phyloP scores from a whole-genome alignment of 805 yeast genomes.

The Lachancea mirantina region DNA sequence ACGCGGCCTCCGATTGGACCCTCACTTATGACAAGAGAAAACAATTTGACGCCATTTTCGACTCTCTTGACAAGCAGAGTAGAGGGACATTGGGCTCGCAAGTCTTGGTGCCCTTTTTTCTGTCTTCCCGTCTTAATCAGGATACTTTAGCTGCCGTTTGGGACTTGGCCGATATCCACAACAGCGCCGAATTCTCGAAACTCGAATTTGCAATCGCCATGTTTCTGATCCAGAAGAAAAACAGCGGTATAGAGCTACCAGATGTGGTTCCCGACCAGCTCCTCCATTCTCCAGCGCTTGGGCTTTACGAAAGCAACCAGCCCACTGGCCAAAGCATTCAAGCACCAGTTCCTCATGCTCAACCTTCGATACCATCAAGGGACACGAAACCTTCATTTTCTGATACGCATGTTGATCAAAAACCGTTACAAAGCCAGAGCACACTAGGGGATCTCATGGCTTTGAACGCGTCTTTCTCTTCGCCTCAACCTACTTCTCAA shows the following conservation, averaged over 20 bases:
- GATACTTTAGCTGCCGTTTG: slow-evolving; percentile 82
- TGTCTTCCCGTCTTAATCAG: slow-evolving; percentile 80
- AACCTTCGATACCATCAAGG: slow-evolving; percentile 32
- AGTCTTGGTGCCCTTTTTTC: slow-evolving; percentile 81
- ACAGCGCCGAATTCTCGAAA: slow-evolving; percentile 72
- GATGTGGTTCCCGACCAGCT: slow-evolving; percentile 65
- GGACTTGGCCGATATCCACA: slow-evolving; percentile 90
- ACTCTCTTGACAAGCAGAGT: slow-evolving; percentile 60
- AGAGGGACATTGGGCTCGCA: slow-evolving; percentile 62
- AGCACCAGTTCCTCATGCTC: slow-evolving; percentile 19
- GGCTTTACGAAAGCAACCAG: slow-evolving; percentile 16
- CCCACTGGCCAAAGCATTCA: slow-evolving; percentile 11
- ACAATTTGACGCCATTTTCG: slow-evolving; percentile 76
- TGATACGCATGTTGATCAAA: slow-evolving; percentile 11
- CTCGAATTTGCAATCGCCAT: slow-evolving; percentile 89
- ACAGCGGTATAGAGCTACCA: slow-evolving; percentile 75
- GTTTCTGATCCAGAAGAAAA: slow-evolving; percentile 80
- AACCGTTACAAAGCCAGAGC: slow-evolving; percentile 32
- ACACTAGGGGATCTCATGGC: slow-evolving; percentile 63
- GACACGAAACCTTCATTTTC: slow-evolving; percentile 31
- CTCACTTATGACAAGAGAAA: slow-evolving; percentile 60
- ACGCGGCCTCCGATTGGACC: slow-evolving; percentile 52
- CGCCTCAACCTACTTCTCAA: slow-evolving; percentile 24
- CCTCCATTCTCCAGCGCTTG: slow-evolving; percentile 33
- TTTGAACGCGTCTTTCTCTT: slow-evolving; percentile 46